Conservation (phyloP, 2,329 filamentous ascomycete genomes). For the Aspergillaceae sp. region DNA sequence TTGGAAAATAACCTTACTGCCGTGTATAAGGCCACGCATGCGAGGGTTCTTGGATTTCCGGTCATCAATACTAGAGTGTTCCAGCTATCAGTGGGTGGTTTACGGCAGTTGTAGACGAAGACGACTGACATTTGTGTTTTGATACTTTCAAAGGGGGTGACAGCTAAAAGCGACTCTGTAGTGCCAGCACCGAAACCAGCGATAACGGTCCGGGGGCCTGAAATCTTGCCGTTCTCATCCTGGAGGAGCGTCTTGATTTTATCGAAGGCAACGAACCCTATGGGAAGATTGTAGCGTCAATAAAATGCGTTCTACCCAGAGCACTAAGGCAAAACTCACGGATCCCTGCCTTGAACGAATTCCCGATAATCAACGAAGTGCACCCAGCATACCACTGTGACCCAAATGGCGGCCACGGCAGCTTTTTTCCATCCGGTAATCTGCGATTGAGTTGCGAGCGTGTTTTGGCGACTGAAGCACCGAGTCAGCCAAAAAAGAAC, state of each 20-base stretch:
- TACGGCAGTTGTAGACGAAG: constrained; percentile 1
- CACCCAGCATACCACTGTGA: constrained; percentile 95
- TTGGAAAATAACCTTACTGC: constrained; percentile 73
- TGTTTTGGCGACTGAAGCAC: constrained; percentile 71
- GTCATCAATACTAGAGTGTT: constrained; percentile 68
- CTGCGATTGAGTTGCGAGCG: constrained; percentile 84
- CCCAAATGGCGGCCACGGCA: constrained; percentile 92
- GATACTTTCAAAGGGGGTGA: constrained; percentile 95
- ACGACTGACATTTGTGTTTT: constrained; percentile 74
- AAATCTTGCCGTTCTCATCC: constrained; percentile 79
- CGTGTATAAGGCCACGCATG: constrained; percentile 86
- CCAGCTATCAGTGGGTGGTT: not conserved
- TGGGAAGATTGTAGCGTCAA: not conserved
- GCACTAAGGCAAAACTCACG: constrained; percentile 47
- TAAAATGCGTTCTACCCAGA: not conserved
- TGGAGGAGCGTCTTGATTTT: constrained; percentile 77
- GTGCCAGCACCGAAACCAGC: constrained; percentile 92
- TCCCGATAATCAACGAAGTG: constrained; percentile 92
- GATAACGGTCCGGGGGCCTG: constrained; percentile 80
- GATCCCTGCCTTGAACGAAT: constrained; percentile 92
- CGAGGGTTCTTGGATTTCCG: constrained; percentile 77
- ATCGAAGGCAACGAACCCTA: constrained; percentile 91
- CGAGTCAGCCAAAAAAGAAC: constrained; percentile 5
- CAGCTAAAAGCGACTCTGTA: constrained; percentile 84
- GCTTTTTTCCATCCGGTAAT: constrained; percentile 71